These are phyloP conservation scores for Neocucurbitaria cava DNA, from an alignment of 2,329 filamentous ascomycete species.

Conservation along the genomic window DNA sequence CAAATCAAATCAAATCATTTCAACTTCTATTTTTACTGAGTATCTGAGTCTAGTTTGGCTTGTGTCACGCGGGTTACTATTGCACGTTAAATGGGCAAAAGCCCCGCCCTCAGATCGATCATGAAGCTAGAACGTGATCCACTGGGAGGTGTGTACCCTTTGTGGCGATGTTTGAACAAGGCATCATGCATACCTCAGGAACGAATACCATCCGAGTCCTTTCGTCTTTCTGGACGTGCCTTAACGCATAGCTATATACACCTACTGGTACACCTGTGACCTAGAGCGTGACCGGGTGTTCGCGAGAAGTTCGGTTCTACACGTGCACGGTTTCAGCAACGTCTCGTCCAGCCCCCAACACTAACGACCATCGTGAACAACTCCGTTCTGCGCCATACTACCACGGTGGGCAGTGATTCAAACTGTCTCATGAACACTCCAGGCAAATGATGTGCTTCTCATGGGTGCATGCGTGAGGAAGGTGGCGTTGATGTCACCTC, in stretches of 20 bases:
- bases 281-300: conserved; percentile 15
- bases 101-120: neutral
- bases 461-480: neutral
- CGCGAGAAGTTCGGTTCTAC: conserved; percentile 14
- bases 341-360: conserved; percentile 21
- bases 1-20: conserved; percentile 11
- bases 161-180: neutral
- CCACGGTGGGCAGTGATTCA: neutral
- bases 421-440: conserved; percentile 2
- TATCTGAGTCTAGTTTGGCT: neutral
- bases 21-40: neutral
- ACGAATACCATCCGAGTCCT: conserved; percentile 14
- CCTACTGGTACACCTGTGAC: conserved; percentile 5
- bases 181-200: conserved; percentile 17
- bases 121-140: neutral
- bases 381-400: neutral
- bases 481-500: neutral
- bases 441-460: neutral
- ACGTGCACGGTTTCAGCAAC: conserved; percentile 25
- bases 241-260: conserved; percentile 20
- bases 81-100: neutral
- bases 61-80: neutral
- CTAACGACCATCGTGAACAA: conserved; percentile 13
- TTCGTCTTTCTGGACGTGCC: conserved; percentile 1
- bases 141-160: neutral